Evolutionary conservation across 2,329 filamentous ascomycete species (phyloP), one percentile per base, ranked within the genome.

Genomic region (Sarocladium oryzae): DNA sequence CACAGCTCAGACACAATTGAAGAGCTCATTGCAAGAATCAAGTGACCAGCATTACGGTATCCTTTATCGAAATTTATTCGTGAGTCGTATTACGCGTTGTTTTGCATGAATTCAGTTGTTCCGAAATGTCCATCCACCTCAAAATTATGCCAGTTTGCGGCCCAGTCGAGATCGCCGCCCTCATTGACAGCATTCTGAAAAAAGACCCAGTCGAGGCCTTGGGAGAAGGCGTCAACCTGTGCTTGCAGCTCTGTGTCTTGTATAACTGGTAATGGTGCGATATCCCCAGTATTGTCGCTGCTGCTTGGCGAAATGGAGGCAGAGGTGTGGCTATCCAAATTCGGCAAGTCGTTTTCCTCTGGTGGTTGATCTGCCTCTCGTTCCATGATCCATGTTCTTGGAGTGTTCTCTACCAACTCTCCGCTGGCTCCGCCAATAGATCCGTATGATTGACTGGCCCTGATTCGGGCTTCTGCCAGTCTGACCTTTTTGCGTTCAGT

Each of bases 261-360:
- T 23, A 21, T 16, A 9, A n/a, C 20, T 20, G n/a, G 16, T 8
- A 20, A 15, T 18, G 43, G 15, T 11, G 13, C 26, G 4, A 24
- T 32, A 11, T 49, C 30, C 4, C 5, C 30, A 37, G 24, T 28
- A 18, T 36, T 36, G 46, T 49, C 21, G 13, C 30, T 49, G n/a
- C 46, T 49, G 32, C 46, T 49, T 11, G 46, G 46, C 5, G 46
- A 49, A 20, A 49, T 37, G 28, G 46, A 49, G 13, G 21, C 18
- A 11, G 45, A 49, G 30, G 30, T 18, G 21, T 24, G 46, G 3
- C 32, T 20, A 4, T 49, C 46, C 13, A 49, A 28, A 13, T 11
- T 21, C 16, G 46, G 46, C 13, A 36, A 24, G 6, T 49, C 46
- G 32, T 26, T 36, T 18, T 49, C 46, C n/a, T 18, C 4, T 8